Base-by-base conservation (phyloP, 305 asterid species). In the Solanum hybrid region DNA sequence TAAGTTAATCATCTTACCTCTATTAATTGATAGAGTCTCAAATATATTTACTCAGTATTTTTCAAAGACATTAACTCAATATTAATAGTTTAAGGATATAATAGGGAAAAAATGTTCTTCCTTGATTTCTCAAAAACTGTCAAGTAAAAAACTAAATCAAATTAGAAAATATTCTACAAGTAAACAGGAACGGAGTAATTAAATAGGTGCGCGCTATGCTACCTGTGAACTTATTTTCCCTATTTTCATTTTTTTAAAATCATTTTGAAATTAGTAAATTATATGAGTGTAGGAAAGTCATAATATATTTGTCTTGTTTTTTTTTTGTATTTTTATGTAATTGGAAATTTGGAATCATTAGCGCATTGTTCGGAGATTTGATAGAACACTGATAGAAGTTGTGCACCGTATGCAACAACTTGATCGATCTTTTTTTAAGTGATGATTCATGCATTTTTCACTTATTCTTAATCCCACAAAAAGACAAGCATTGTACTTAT, bases 361-460 rank as follows among this genome's bases (percentile, higher is more conserved):
- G 75, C 87, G 73, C 37, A 84, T 51, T 84, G 42, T 84, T 29
- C 87, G 87, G 87, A 84, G 87, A 84, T 51, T 51, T 51, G 87
- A 84, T 19, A 29, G 42, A 31, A 29, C 87, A 29, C 75, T 51
- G 87, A 84, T 31, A 31, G 75, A 51, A 51, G 40, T 31, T 71
- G 72, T 42, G 38, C 72, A 82, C 69, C 72, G 69, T 29, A 80
- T 42, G 87, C 38, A 81, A 42, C 38, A 19, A 60, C 71, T 19
- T 60, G 71, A 60, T 60, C 26, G 26, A 60, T 60, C 71, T 60
- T 56, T 19, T 60, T 60, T 60, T 19, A 60, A 60, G 24, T 22
- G 71, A 22, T 60, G 71, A 2, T 60, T 19, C 24, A 60, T 60
- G 26, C 71, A 60, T 19, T 60, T 60, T 60, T 3, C 12, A 60